phyloP scores from a whole-genome alignment of 306 rosid genomes.

The Boehmeria nivea region DNA sequence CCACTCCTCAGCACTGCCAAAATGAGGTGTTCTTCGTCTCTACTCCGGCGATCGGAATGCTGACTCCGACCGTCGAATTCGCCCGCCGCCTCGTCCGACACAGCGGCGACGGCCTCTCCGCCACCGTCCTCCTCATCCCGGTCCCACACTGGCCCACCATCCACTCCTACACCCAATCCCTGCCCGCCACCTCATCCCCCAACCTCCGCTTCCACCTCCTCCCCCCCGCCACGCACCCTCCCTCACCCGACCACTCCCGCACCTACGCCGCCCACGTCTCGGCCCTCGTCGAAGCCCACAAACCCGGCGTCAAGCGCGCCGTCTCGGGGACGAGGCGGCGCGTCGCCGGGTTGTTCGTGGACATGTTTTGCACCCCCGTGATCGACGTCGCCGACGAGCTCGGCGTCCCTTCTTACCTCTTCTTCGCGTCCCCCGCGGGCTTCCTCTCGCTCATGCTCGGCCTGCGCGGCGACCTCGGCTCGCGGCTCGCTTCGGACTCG shows the following conservation, averaged over 20 bases:
- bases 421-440: conserved; percentile 43
- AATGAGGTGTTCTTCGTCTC: conserved; percentile 43
- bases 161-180: conserved; percentile 36
- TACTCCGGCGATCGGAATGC: conserved; percentile 46
- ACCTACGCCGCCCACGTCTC: conserved; percentile 20
- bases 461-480: conserved; percentile 16
- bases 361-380: conserved; percentile 42
- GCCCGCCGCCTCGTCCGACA: conserved; percentile 43
- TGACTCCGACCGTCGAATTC: conserved; percentile 49
- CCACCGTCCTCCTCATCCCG: conserved; percentile 44
- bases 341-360: conserved; percentile 42
- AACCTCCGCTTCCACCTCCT: conserved; percentile 26
- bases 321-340: conserved; percentile 26
- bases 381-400: conserved; percentile 55
- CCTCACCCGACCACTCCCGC: conserved; percentile 35
- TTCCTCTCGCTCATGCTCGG: conserved; percentile 45
- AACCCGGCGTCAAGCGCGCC: conserved; percentile 21
- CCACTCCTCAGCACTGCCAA: too few relatives aligned
- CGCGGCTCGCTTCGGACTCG: conserved; percentile 1
- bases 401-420: conserved; percentile 47
- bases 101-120: conserved; percentile 34
- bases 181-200: conserved; percentile 17
- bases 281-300: conserved; percentile 32
- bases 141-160: conserved; percentile 35
- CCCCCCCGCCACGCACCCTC: conserved; percentile 25